Conservation (phyloP, 805 yeast species). For the Saccharomycopsis oosterbeekiorum region DNA sequence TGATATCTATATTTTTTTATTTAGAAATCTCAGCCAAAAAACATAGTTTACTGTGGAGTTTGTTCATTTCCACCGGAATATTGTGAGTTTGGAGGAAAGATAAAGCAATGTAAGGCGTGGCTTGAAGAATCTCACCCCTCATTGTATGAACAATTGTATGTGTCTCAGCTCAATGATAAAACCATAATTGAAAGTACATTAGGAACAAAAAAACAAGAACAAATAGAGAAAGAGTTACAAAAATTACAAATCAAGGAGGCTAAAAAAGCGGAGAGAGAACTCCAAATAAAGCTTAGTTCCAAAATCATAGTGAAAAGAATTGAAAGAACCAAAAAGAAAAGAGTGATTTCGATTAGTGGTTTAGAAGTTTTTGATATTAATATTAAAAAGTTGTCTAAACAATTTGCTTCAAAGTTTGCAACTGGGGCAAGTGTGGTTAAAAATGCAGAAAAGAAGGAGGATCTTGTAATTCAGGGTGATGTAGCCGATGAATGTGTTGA, state of each 20-base stretch:
- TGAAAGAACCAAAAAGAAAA: constrained; percentile 83
- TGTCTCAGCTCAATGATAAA: constrained; percentile 45
- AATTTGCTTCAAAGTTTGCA: constrained; percentile 89
- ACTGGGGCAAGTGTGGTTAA: constrained; percentile 92
- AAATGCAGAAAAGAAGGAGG: constrained; percentile 86
- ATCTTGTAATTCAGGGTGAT: constrained; percentile 88
- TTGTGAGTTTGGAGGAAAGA: constrained; percentile 82
- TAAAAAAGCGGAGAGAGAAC: constrained; percentile 73
- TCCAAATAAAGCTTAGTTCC: constrained; percentile 66
- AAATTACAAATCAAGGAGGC: constrained; percentile 83
- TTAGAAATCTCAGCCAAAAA: constrained; percentile 23
- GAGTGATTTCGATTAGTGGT: constrained; percentile 77
- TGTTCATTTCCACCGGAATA: constrained; percentile 83
- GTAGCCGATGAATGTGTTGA: constrained; percentile 85
- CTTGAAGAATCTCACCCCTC: constrained; percentile 49
- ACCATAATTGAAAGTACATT: constrained; percentile 35
- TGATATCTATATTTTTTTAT: neutral
- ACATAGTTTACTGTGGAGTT: constrained; percentile 61
- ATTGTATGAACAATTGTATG: constrained; percentile 50
- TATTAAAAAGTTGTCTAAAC: constrained; percentile 82
- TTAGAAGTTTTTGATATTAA: constrained; percentile 83
- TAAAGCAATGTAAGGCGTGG: constrained; percentile 82
- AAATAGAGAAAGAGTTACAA: constrained; percentile 70
- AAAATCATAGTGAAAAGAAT: constrained; percentile 78
- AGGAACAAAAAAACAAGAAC: constrained; percentile 69